Evolutionary conservation across 345 rosid genomes (phyloP).

Genomic region (Bruguiera sexangula): DNA sequence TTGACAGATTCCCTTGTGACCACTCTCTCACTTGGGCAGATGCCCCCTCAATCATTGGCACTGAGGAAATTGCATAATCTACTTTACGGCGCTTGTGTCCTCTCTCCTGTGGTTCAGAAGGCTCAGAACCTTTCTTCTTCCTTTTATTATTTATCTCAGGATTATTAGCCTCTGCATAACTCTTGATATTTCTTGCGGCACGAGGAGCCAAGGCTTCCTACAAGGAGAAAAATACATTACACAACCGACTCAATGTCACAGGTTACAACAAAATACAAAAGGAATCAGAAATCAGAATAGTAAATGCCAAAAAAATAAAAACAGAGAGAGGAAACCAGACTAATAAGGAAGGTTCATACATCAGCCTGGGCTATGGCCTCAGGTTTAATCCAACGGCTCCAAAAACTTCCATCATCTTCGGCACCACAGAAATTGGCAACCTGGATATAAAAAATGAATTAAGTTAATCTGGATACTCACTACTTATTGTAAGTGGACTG

Average conservation of each 20-base stretch:
- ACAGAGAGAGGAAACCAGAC: too few relatives aligned
- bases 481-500: too few relatives aligned
- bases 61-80: conserved; percentile 57
- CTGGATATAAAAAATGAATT: conserved; percentile 37
- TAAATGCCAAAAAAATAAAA: too few relatives aligned
- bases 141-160: conserved; percentile 75
- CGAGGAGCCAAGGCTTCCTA: conserved; percentile 95
- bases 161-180: conserved; percentile 81
- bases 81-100: conserved; percentile 77
- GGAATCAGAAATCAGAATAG: too few relatives aligned
- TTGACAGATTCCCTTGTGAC: conserved; percentile 90
- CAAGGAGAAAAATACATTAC: conserved; percentile 10
- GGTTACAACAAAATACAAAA: too few relatives aligned
- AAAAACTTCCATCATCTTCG: conserved; percentile 94
- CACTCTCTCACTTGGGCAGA: conserved; percentile 95
- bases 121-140: conserved; percentile 80
- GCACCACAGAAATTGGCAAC: conserved; percentile 88
- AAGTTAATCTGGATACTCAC: background rate
- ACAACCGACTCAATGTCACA: too few relatives aligned
- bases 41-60: conserved; percentile 86
- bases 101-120: conserved; percentile 59
- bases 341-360: conserved; percentile 37
- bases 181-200: conserved; percentile 89
- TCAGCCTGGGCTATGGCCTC: conserved; percentile 84
- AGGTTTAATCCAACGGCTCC: conserved; percentile 99